A percentile compares a stretch with the other conserved stretches of the same genome.
These are phyloP conservation scores for Herpetospermum pedunculosum DNA, from an alignment of 306 rosid genomes.

Conservation along the genomic window DNA sequence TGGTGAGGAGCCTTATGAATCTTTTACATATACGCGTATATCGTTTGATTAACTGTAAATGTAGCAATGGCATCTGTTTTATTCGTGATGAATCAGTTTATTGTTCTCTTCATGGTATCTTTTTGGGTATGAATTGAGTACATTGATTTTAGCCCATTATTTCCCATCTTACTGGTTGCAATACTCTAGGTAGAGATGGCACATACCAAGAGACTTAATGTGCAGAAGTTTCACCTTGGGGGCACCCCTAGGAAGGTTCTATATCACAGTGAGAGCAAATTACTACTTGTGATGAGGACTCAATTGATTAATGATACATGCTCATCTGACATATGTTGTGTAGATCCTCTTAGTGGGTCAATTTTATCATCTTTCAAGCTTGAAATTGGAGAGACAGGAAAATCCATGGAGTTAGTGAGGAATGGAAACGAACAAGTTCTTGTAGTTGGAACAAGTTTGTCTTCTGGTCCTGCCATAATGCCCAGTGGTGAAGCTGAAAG, in stretches of 20 bases:
- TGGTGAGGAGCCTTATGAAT: slow-evolving; percentile 44
- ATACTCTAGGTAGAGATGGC: slow-evolving; percentile 87
- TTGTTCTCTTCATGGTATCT: neutral
- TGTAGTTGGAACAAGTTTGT: slow-evolving; percentile 73
- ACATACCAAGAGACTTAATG: slow-evolving; percentile 84
- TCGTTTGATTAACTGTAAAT: neutral
- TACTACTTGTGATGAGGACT: slow-evolving; percentile 88
- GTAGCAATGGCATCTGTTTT: neutral
- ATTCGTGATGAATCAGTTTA: neutral
- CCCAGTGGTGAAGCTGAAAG: slow-evolving; percentile 85
- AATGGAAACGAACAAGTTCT: slow-evolving; percentile 73
- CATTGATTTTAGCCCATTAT: neutral
- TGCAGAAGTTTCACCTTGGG: slow-evolving; percentile 77
- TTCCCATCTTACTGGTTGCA: slow-evolving; percentile 5
- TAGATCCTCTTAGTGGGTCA: slow-evolving; percentile 76
- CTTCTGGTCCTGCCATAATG: slow-evolving; percentile 74
- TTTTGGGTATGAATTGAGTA: neutral
- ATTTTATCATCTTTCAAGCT: slow-evolving; percentile 67
- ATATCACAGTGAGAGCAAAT: slow-evolving; percentile 74
- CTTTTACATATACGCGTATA: neutral
- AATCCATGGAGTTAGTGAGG: slow-evolving; percentile 73
- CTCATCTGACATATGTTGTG: slow-evolving; percentile 71
- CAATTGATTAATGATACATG: slow-evolving; percentile 46
- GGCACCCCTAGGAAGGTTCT: slow-evolving; percentile 93
- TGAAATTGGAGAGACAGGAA: slow-evolving; percentile 78